Base-by-base conservation (phyloP, 768 basidiomycete genomes). In the Termitomyces sp. region DNA sequence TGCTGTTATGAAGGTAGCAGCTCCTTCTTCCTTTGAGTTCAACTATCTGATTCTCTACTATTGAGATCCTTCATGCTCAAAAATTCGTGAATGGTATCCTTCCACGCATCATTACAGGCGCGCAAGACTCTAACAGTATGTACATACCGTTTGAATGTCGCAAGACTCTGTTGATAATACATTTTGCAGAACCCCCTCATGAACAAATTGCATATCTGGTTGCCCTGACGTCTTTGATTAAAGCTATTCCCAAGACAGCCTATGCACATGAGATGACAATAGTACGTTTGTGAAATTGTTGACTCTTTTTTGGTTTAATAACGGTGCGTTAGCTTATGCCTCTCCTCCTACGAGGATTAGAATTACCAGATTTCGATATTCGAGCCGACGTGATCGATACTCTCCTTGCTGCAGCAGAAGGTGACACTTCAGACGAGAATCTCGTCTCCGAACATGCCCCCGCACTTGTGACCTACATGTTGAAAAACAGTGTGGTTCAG, bases 321-420 rank as follows among this genome's bases (percentile, higher is more conserved):
- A 38, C 18, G 36, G 18, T 49, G 45, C 33, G 32, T 20, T 48
- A 98, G 96, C 83, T 98, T 13, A 84, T 98, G 65, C 95, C 97
- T 0, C 80, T 98, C 15, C 79, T 99, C 5, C 76, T 99, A 46
- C 90, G 91, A 16, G 90, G 93, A 4, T 83, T 98, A 18, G 87
- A 91, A 45, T 76, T 97, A 4, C 84, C 88, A 4, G 88, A 94
- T 70, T 73, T 83, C 9, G 80, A 84, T 32, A 85, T 96, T 62
- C 87, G 93, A 24, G 80, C 83, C 16, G 88, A 90, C 74, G 88
- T 95, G 53, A 90, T 98, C 59, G 85, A 91, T 57, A 90, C 88
- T 9, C 80, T 98, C 40, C 80, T 86, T 9, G 81, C 86, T 1
- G 85, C 92, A 7, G 85, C 91, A 8, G 83, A 85, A 45, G 83